Conservation (phyloP, 2,329 filamentous ascomycete species). For the Alternaria triticina region DNA sequence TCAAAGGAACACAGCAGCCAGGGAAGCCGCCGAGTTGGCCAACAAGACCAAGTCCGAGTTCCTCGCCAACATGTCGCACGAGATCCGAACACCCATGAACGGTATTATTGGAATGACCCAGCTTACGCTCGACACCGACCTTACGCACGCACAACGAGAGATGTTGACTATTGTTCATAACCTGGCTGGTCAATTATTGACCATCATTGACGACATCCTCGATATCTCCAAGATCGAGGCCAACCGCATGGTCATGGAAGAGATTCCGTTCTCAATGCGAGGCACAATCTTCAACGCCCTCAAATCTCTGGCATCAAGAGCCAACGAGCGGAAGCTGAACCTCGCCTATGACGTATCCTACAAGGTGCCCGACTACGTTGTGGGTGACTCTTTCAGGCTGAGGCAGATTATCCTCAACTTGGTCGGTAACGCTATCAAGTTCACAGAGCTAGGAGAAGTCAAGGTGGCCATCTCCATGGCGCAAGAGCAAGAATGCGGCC, state of each 20-base stretch:
- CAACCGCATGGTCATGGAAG: constrained; percentile 96
- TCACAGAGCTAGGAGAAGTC: constrained; percentile 95
- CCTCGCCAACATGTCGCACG: constrained; percentile 98
- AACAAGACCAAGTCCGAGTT: constrained; percentile 99
- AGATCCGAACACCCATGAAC: constrained; percentile 97
- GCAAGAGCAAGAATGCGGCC: constrained; percentile 67
- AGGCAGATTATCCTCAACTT: constrained; percentile 97
- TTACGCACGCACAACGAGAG: constrained; percentile 94
- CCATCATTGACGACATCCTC: constrained; percentile 86
- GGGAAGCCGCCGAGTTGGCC: constrained; percentile 93
- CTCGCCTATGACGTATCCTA: constrained; percentile 93
- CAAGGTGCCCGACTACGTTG: constrained; percentile 91
- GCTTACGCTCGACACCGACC: constrained; percentile 88
- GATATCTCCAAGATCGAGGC: constrained; percentile 84
- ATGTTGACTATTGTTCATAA: constrained; percentile 99
- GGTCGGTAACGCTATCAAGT: constrained; percentile 98
- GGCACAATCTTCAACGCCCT: constrained; percentile 96
- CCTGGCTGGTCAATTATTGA: constrained; percentile 91
- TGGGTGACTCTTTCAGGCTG: constrained; percentile 94
- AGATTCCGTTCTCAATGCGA: constrained; percentile 93
- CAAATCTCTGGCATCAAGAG: constrained; percentile 95
- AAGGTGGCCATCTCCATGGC: constrained; percentile 87
- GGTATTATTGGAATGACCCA: constrained; percentile 99
- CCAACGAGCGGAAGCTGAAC: constrained; percentile 92
- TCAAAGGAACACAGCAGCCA: constrained; percentile 92